Percentiles rank a stretch among this genome's conserved stretches.
Conservation (phyloP, 768 basidiomycete species). For the Mycena galopus region DNA sequence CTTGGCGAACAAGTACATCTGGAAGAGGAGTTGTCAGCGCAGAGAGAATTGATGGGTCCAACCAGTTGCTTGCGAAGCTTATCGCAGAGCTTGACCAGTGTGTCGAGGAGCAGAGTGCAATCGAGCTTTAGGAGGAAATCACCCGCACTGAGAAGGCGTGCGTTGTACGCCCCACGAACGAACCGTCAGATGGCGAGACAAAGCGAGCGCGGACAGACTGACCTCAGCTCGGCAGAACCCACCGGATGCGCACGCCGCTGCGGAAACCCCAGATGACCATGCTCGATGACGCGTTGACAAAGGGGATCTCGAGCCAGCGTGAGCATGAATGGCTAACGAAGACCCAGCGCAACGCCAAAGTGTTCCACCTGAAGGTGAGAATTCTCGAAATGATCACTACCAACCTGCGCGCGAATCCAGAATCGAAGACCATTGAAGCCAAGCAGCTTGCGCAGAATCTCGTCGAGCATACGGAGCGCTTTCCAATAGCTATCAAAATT, state of each 20-base stretch:
- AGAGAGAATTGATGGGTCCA: not conserved
- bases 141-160: not conserved
- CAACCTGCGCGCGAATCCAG: constrained; percentile 6
- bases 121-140: constrained; percentile 7
- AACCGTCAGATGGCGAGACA: constrained; percentile 1
- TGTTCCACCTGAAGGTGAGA: constrained; percentile 1
- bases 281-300: constrained; percentile 23
- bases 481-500: too few species aligned
- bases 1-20: not conserved
- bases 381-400: constrained; percentile 6
- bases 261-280: constrained; percentile 24
- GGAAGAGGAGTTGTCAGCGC: constrained; percentile 13
- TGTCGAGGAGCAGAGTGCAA: not conserved
- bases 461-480: not conserved
- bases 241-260: not conserved
- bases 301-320: constrained; percentile 6
- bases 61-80: constrained; percentile 5
- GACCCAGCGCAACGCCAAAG: constrained; percentile 10
- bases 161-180: not conserved
- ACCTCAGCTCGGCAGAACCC: not conserved
- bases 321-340: constrained; percentile 10
- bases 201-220: not conserved
- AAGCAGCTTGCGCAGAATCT: constrained; percentile 1
- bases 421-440: constrained; percentile 14
- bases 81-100: constrained; percentile 7